Evolutionary conservation across 805 yeast genomes (phyloP), one percentile per base, ranked within the genome.

Genomic region (Priceomyces haplophilus): DNA sequence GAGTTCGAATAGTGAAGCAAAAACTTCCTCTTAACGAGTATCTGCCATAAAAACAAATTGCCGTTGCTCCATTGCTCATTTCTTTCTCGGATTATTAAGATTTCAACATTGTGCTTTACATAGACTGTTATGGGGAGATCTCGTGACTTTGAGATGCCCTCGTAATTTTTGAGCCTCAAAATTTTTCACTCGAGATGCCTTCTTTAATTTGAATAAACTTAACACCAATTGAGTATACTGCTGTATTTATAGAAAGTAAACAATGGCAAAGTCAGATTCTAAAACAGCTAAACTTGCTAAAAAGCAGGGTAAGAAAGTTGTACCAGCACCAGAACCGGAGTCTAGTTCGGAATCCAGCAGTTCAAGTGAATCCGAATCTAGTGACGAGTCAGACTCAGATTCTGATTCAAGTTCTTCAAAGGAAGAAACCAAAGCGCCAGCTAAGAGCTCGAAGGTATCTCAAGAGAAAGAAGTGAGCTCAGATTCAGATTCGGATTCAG

Each of bases 191-290:
- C 20, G 38, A 39, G 47, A 43, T 43, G 41, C 38, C 38, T 36
- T 36, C 35, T 43, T 25, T 18, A 33, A 18, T 24, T 24, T 27
- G 29, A 15, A 25, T 27, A 18, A 34, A 11, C 16, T 16, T 16
- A 36, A 31, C n/a, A 18, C 31, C 18, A 31, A 37, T 21, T 41
- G 27, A 20, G 18, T 33, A 8, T 31, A 21, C 24, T 31, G 30
- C 34, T 33, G 12, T 36, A 21, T 24, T 21, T 19, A 12, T 18
- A 36, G 7, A 8, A 8, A 21, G 21, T 11, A 13, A 18, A 20
- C 13, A 23, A 69, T 69, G 75, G 75, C 70, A 50, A 69, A 69
- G 55, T 51, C 71, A 43, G 51, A 65, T 33, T 53, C 58, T 40
- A 61, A 59, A 43, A 41, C 64, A 40, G 45, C 58, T 44, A 60